A percentile compares a stretch with the other conserved stretches of the same genome.
Conservation (phyloP, 2,329 filamentous ascomycete genomes). For the Monosporascus sp. region DNA sequence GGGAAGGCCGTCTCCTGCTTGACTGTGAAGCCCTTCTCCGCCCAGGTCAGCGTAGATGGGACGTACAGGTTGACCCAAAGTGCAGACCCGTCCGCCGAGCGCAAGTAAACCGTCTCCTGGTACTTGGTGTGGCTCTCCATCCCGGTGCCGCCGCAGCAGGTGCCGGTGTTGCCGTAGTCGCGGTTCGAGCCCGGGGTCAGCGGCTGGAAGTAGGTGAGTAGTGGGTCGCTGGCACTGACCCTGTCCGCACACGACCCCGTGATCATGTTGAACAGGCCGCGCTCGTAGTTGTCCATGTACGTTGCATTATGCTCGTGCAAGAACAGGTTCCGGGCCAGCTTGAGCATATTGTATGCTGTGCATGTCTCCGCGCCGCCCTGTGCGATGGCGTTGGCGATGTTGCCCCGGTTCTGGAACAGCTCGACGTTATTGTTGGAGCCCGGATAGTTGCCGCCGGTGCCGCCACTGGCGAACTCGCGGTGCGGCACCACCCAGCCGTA, state of each 20-base stretch:
- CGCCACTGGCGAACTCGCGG: slow-evolving; percentile 24
- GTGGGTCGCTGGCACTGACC: slow-evolving; percentile 15
- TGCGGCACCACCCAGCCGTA: slow-evolving; percentile 29
- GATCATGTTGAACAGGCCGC: slow-evolving; percentile 29
- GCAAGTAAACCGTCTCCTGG: slow-evolving; percentile 29
- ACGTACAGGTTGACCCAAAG: slow-evolving; percentile 29
- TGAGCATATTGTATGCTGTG: slow-evolving; percentile 28
- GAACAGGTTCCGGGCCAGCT: slow-evolving; percentile 27
- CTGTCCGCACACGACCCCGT: slow-evolving; percentile 25
- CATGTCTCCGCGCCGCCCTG: slow-evolving; percentile 26
- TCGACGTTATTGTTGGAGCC: slow-evolving; percentile 26
- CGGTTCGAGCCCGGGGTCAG: slow-evolving; percentile 21
- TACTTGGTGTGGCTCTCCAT: slow-evolving; percentile 31
- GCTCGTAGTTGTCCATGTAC: slow-evolving; percentile 30
- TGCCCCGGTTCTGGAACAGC: slow-evolving; percentile 29
- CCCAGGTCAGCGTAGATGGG: slow-evolving; percentile 25
- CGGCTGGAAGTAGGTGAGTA: slow-evolving; percentile 28
- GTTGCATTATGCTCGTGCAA: slow-evolving; percentile 26
- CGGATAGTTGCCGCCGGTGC: slow-evolving; percentile 25
- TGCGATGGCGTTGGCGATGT: slow-evolving; percentile 26
- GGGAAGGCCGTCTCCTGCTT: slow-evolving; percentile 26
- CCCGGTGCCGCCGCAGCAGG: slow-evolving; percentile 27
- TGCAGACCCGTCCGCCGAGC: slow-evolving; percentile 24
- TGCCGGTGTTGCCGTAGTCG: slow-evolving; percentile 27
- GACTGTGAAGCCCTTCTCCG: slow-evolving; percentile 21